These are phyloP conservation scores for Trametes versicolor DNA, from an alignment of 1,284 basidiomycete species.

Conservation along the genomic window DNA sequence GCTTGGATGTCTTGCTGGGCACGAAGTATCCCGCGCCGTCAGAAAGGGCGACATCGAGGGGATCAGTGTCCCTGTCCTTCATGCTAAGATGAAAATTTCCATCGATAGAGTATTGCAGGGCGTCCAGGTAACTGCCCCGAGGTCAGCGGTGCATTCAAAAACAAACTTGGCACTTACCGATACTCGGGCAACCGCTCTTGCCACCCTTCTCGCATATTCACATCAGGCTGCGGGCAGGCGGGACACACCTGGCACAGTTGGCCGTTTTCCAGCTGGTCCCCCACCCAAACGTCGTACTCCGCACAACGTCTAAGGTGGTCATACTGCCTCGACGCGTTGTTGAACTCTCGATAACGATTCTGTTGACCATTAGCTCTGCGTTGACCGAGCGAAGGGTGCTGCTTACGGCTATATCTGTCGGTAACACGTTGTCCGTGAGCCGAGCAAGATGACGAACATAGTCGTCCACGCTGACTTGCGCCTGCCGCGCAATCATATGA, in stretches of 20 bases:
- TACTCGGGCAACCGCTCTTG: background rate
- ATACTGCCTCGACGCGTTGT: conserved; percentile 19
- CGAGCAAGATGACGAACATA: conserved; percentile 18
- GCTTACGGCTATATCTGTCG: conserved; percentile 21
- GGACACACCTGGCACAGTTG: conserved; percentile 23
- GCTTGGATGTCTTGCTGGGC: conserved; percentile 13
- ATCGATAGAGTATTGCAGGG: background rate
- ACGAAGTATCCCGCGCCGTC: conserved; percentile 22
- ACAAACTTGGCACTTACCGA: too few relatives aligned
- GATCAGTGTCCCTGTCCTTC: conserved; percentile 20
- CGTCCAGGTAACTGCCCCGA: background rate
- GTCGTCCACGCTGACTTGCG: conserved; percentile 20
- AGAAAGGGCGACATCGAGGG: conserved; percentile 16
- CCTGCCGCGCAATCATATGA: conserved; percentile 18
- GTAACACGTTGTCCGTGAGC: conserved; percentile 21
- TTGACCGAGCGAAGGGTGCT: too few relatives aligned
- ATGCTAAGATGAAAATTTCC: conserved; percentile 23
- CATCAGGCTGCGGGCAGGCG: conserved; percentile 32
- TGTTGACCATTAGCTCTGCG: background rate
- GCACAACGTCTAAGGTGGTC: background rate
- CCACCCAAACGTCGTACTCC: conserved; percentile 3
- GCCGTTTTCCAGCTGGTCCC: background rate
- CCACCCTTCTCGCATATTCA: conserved; percentile 34
- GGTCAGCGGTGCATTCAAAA: too few relatives aligned
- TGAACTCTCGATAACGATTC: conserved; percentile 35